Percentiles rank a stretch among this genome's conserved stretches.
phyloP scores from a whole-genome alignment of 1,284 basidiomycete genomes.

The Lentinula novae-zelandiae region DNA sequence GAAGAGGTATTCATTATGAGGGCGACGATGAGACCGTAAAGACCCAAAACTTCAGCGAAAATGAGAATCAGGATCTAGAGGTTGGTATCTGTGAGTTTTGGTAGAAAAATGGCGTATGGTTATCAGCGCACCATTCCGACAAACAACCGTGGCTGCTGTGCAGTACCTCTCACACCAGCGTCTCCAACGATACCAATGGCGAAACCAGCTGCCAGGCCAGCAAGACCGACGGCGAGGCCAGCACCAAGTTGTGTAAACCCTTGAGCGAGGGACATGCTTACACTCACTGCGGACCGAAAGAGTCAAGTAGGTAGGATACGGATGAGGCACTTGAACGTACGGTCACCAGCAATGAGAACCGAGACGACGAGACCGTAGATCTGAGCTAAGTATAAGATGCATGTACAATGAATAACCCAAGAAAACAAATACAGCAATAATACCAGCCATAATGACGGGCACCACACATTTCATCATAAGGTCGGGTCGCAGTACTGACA shows the following conservation, averaged over 20 bases:
- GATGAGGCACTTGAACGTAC: conserved; percentile 38
- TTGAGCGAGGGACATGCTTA: conserved; percentile 66
- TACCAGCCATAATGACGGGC: conserved; percentile 99
- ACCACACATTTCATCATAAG: conserved; percentile 95
- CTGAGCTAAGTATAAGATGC: conserved; percentile 22
- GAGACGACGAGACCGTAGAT: conserved; percentile 92
- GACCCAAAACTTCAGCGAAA: conserved; percentile 82
- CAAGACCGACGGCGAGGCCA: conserved; percentile 83
- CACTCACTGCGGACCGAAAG: conserved; percentile 34
- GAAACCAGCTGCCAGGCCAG: conserved; percentile 88
- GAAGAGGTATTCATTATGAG: conserved; percentile 78
- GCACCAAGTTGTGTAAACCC: conserved; percentile 91
- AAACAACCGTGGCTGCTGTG: conserved; percentile 90
- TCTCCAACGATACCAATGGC: conserved; percentile 96
- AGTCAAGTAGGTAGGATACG: conserved; percentile 3
- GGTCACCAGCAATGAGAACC: conserved; percentile 77
- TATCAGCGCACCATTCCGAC: conserved; percentile 70
- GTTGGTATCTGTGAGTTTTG: background rate
- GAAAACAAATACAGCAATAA: conserved; percentile 76
- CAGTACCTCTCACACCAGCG: conserved; percentile 87
- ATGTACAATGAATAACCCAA: background rate
- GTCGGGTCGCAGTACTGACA: conserved; percentile 95
- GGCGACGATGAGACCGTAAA: conserved; percentile 86
- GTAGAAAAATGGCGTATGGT: background rate
- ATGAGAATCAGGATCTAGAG: conserved; percentile 65